These are phyloP conservation scores for Cyclotella sp. DNA, from an alignment of 108 stramenopile species.

Conservation along the genomic window DNA sequence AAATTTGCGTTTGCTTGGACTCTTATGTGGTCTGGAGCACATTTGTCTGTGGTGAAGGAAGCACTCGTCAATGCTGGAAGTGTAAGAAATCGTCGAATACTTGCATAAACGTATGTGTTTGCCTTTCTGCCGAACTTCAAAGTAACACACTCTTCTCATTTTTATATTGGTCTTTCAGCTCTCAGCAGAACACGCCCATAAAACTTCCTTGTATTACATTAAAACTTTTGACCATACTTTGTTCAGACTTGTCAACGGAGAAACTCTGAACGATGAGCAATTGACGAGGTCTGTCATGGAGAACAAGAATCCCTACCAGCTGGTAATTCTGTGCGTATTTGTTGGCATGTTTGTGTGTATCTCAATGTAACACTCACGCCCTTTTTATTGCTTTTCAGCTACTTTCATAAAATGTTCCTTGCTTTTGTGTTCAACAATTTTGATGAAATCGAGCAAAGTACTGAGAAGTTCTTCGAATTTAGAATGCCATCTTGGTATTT, in stretches of 20 bases:
- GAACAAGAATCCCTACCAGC: constrained; percentile 8
- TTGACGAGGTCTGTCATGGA: background rate
- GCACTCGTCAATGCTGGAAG: background rate
- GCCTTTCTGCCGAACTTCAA: no score
- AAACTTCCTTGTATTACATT: background rate
- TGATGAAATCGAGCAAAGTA: constrained; percentile 6
- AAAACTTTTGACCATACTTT: background rate
- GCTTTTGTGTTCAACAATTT: background rate
- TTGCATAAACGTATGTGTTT: background rate
- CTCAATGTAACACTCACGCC: background rate
- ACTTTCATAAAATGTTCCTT: constrained; percentile 8
- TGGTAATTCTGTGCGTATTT: background rate
- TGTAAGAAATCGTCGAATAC: background rate
- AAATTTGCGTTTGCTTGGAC: background rate
- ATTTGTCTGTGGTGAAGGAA: background rate
- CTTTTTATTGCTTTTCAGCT: background rate
- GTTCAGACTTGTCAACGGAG: background rate
- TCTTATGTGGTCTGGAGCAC: background rate
- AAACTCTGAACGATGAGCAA: background rate
- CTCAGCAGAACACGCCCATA: constrained; percentile 1
- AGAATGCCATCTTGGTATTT: constrained; percentile 7
- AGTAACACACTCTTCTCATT: background rate
- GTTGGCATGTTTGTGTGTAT: no score
- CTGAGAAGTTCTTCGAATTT: background rate
- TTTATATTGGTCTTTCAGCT: no score